Base-by-base conservation (phyloP, 768 basidiomycete genomes). In the Russula lepida region DNA sequence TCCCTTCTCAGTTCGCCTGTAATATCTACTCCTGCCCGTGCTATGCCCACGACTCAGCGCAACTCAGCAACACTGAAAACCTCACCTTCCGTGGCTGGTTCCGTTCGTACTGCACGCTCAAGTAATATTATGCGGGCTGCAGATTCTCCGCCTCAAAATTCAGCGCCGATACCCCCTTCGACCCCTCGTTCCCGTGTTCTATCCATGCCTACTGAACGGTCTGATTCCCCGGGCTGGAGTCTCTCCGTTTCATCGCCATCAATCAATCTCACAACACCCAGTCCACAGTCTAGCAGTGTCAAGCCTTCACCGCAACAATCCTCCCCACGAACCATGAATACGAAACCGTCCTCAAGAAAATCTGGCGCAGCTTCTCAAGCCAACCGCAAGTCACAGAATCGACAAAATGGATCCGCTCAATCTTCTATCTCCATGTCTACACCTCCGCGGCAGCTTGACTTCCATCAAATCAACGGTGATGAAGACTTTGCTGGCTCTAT, bases 171-270 rank as follows among this genome's bases (percentile, higher is more conserved):
- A 2, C 66, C 25, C 44, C 66, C 67, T 6, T 72, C 72, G 23
- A 72, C 74, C 25, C 71, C 75, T 60, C 75, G 75, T 54, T 68
- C 75, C 56, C 74, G 79, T 37, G 75, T 82, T 58, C 69, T 74
- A 63, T 82, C 81, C 9, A 72, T 76, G 75, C 74, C 72, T 25
- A 68, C 68, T 39, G 62, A 66, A 66, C 68, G 64, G 67, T 58
- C 25, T 69, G 66, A 50, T 25, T 65, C 60, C 23, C 54, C 50
- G 2, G 21, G 35, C 41, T 62, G 57, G 50, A 54, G 60, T 52
- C 69, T 71, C 59, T 64, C 62, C 23, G 19, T 47, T 21, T 59
- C 56, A 33, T 68, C 66, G 9, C 57, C 61, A 19, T 43, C 65
- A 33, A 53, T 57, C 37, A 60, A 50, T 47, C 44, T 58, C 28